Evolutionary conservation across 2,329 filamentous ascomycete genomes (phyloP).

Genomic region (Plenodomus tracheiphilus): DNA sequence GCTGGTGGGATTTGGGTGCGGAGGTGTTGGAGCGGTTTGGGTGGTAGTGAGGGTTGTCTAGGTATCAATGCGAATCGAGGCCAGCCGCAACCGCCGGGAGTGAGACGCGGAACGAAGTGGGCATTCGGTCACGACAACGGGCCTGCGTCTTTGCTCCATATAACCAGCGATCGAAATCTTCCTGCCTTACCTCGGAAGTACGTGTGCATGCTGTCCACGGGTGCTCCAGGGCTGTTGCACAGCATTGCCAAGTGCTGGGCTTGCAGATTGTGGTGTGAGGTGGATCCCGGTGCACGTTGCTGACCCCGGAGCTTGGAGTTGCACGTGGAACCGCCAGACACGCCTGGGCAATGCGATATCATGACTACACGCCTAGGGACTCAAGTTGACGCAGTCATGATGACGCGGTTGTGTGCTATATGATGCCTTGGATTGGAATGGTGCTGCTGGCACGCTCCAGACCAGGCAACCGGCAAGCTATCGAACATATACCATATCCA

Average conservation of each 20-base stretch:
- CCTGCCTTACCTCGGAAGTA: not conserved
- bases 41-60: too few species aligned
- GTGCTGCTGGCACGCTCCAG: not conserved
- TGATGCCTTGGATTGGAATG: not conserved
- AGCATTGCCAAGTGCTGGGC: slow-evolving; percentile 22
- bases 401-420: not conserved
- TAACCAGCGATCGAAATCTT: not conserved
- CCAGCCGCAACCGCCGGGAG: too few species aligned
- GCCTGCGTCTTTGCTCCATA: slow-evolving; percentile 5
- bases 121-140: not conserved
- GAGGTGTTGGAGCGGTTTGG: too few species aligned
- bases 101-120: too few species aligned
- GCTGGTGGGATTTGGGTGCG: not conserved
- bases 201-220: not conserved
- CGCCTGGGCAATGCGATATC: not conserved
- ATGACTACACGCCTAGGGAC: not conserved
- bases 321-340: not conserved
- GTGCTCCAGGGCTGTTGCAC: slow-evolving; percentile 5
- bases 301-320: not conserved
- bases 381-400: too few species aligned
- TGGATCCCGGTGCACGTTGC: not conserved
- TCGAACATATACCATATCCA: not conserved
- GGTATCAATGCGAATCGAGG: too few species aligned
- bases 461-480: not conserved
- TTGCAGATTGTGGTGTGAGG: slow-evolving; percentile 23